Conservation (phyloP, 2,329 filamentous ascomycete species). For the Pseudogymnoascus sp. region DNA sequence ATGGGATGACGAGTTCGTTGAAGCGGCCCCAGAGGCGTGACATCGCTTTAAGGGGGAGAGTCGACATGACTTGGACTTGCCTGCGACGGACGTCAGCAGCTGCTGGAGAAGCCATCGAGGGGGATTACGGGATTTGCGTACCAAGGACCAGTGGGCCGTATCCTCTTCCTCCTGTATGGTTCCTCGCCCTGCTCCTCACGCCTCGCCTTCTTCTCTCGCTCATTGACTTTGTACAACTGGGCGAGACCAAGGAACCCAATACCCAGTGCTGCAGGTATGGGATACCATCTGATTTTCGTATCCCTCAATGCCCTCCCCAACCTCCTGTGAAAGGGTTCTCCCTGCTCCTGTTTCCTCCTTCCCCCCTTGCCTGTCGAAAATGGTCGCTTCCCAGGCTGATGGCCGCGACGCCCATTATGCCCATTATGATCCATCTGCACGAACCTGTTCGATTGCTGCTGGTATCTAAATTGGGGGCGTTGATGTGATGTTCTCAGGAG, state of each 20-base stretch:
- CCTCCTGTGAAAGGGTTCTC: constrained; percentile 39
- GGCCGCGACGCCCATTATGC: not conserved
- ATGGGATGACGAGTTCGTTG: constrained; percentile 63
- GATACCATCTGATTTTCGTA: constrained; percentile 63
- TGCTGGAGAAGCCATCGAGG: not conserved
- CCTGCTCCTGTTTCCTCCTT: constrained; percentile 13
- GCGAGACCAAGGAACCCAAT: constrained; percentile 57
- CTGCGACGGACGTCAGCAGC: constrained; percentile 22
- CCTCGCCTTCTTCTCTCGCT: constrained; percentile 36
- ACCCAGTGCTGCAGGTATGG: constrained; percentile 60
- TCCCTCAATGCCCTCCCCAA: constrained; percentile 49
- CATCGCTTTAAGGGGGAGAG: constrained; percentile 61
- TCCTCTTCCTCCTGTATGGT: constrained; percentile 40
- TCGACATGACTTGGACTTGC: constrained; percentile 68
- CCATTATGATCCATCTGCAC: not conserved
- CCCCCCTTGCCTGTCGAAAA: constrained; percentile 20
- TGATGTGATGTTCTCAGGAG: not conserved
- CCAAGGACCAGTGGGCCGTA: constrained; percentile 61
- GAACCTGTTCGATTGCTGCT: not conserved
- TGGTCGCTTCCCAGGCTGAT: constrained; percentile 13
- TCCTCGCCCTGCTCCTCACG: constrained; percentile 28
- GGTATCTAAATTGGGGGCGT: not conserved
- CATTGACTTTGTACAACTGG: constrained; percentile 54
- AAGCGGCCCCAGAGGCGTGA: constrained; percentile 65
- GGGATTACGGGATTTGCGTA: constrained; percentile 21